Percentiles rank a stretch among this genome's conserved stretches.
Conservation (phyloP, 345 rosid genomes). For the Turnera subulata region DNA sequence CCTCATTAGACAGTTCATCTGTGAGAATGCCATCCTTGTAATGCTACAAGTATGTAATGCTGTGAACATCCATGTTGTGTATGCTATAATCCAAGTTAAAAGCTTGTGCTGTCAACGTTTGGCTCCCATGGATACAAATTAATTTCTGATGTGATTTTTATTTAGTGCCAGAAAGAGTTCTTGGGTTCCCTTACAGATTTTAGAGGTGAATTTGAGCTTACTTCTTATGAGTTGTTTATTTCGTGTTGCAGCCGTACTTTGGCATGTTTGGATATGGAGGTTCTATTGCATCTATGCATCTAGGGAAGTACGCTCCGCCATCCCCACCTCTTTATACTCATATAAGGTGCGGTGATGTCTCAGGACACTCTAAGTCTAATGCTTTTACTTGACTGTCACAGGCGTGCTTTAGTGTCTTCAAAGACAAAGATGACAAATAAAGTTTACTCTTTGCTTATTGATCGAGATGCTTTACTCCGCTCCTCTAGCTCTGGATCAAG, state of each 20-base stretch:
- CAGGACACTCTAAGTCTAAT: not conserved
- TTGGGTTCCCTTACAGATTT: too few species aligned
- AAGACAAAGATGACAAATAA: constrained; percentile 52
- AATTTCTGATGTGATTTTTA: too few species aligned
- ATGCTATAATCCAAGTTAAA: not conserved
- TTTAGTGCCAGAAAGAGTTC: too few species aligned
- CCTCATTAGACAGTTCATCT: not conserved
- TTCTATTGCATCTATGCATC: constrained; percentile 52
- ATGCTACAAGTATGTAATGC: too few species aligned
- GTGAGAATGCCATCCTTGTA: too few species aligned
- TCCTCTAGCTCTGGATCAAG: constrained; percentile 28
- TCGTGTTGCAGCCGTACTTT: constrained; percentile 44
- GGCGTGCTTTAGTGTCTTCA: constrained; percentile 60
- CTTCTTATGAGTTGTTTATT: not conserved
- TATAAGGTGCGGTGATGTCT: too few species aligned
- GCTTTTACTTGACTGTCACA: constrained; percentile 14
- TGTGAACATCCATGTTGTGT: too few species aligned
- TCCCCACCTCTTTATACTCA: not conserved
- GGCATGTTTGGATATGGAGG: constrained; percentile 73
- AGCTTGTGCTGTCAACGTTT: too few species aligned
- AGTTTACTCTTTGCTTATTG: constrained; percentile 47
- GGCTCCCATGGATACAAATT: too few species aligned
- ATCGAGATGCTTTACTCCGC: constrained; percentile 45
- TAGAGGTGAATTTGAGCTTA: not conserved
- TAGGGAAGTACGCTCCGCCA: constrained; percentile 40